Evolutionary conservation across 306 rosid species (phyloP), one percentile per base, ranked within the genome.

Genomic region (Begonia loranthoides): DNA sequence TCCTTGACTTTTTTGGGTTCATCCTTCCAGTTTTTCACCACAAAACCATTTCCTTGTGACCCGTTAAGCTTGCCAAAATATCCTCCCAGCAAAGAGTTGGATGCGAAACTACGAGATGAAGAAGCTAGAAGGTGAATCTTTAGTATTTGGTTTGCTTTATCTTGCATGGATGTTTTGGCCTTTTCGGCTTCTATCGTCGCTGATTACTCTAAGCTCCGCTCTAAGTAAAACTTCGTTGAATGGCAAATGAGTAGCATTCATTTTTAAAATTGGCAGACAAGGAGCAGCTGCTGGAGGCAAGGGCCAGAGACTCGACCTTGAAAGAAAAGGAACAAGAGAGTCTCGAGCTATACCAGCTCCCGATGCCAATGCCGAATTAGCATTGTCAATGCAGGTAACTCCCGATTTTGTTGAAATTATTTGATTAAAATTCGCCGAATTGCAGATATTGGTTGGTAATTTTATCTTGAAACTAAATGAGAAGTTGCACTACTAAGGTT

Each of bases 1-100:
- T 43, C 46, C 46, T 43, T 7, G 46, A 13, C n/a, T 43, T 43
- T 2, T 49, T 46, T 62, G 21, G 68, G 49, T 64, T 64, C 55
- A 22, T 62, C 40, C 49, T 66, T 12, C 33, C 65, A 92, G 99
- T 86, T 86, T 73, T 92, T 92, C 73, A 73, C 92, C 11, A 67
- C 71, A 17, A 92, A 86, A 63, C 99, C 99, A 60, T 70, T 86
- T 47, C 99, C 99, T 36, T 92, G 99, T 65, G 99, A 92, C 77
- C 93, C 99, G 19, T 80, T 82, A 45, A 92, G 83, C 71, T 71
- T 92, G 75, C 99, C 99, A 12, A 92, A 80, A 75, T 92, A 92
- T 73, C 96, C 99, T 74, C 99, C 99, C 4, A 92, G 99, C 82
- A 92, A 92, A 73, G 99, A 92, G 83, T 76, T 92, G 63, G 99